phyloP scores from a whole-genome alignment of 192 early-diverging fungal genomes.

The Coemansia sp. region DNA sequence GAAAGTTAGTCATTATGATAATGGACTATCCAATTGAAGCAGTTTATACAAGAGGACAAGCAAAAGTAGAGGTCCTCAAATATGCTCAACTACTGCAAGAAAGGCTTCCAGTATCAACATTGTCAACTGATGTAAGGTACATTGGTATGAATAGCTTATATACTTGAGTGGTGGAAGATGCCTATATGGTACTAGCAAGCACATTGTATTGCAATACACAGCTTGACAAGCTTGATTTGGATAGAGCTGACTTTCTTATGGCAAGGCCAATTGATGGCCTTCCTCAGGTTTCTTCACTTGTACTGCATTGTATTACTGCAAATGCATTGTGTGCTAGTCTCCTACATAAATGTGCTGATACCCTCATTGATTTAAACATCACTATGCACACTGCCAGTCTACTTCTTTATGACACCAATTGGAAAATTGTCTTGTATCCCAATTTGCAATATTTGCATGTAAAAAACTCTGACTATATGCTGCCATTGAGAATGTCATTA shows the following conservation, averaged over 20 bases:
- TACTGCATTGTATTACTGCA: background rate
- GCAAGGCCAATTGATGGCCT: background rate
- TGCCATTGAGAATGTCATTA: background rate
- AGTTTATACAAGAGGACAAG: background rate
- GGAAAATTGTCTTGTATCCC: background rate
- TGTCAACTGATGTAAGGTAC: background rate
- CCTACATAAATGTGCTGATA: background rate
- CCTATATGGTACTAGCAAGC: background rate
- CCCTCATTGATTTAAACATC: background rate
- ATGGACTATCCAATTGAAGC: background rate
- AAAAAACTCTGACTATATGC: no score
- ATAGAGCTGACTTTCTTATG: background rate
- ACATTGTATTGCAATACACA: background rate
- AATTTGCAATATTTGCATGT: slow-evolving; percentile 7
- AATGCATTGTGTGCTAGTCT: background rate
- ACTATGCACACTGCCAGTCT: no score
- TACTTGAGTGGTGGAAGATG: background rate
- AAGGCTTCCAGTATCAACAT: background rate
- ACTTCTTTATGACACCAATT: background rate
- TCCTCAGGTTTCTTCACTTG: background rate
- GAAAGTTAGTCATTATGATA: background rate
- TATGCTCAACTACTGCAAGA: background rate
- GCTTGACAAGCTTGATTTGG: background rate
- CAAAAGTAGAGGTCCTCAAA: background rate
- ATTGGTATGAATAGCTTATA: background rate